These are phyloP conservation scores for Cladosporium sp. DNA, from an alignment of 2,329 filamentous ascomycete species.

Conservation along the genomic window DNA sequence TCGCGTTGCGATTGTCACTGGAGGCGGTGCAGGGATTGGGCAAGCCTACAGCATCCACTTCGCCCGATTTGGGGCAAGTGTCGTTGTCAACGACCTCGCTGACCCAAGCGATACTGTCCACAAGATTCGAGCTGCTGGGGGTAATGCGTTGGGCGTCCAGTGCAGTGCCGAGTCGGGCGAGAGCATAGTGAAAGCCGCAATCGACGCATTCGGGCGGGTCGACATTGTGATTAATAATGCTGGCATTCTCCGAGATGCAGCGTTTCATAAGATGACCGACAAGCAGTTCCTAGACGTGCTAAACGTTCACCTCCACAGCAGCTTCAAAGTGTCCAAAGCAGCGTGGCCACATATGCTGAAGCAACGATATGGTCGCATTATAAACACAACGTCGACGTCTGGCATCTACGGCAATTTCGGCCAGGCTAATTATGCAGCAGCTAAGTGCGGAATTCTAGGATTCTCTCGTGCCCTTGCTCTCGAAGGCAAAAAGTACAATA, in stretches of 20 bases:
- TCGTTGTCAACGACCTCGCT: slow-evolving; percentile 94
- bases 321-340: slow-evolving; percentile 95
- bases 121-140: slow-evolving; percentile 87
- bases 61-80: slow-evolving; percentile 75
- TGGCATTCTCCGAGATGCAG: slow-evolving; percentile 95
- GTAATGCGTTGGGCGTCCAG: slow-evolving; percentile 89
- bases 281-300: slow-evolving; percentile 88
- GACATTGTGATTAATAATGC: slow-evolving; percentile 98
- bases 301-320: slow-evolving; percentile 89
- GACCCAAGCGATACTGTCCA: slow-evolving; percentile 87
- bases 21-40: slow-evolving; percentile 86
- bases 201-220: slow-evolving; percentile 89
- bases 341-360: slow-evolving; percentile 97
- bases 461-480: slow-evolving; percentile 90
- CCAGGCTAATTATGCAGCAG: slow-evolving; percentile 92
- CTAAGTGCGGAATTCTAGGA: slow-evolving; percentile 75
- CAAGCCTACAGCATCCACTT: slow-evolving; percentile 87
- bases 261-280: slow-evolving; percentile 96
- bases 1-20: slow-evolving; percentile 83
- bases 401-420: slow-evolving; percentile 99
- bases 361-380: slow-evolving; percentile 95
- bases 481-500: slow-evolving; percentile 96
- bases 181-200: slow-evolving; percentile 83
- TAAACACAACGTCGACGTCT: slow-evolving; percentile 96
- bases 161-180: slow-evolving; percentile 92